phyloP scores from a whole-genome alignment of 148 eudicot species.

The Salicornia ramosissima region DNA sequence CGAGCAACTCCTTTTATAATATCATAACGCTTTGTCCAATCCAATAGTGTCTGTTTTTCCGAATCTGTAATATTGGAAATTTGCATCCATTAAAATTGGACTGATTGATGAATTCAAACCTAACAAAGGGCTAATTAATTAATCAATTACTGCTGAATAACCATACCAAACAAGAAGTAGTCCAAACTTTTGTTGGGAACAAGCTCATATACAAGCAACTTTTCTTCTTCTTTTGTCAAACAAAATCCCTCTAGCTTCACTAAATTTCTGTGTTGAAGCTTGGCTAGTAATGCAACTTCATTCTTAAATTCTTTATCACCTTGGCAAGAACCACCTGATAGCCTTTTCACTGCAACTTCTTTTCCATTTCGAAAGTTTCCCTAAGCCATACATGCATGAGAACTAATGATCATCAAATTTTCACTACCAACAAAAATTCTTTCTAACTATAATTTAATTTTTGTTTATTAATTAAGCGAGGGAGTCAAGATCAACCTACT shows the following conservation, averaged over 20 bases:
- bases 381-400: background rate
- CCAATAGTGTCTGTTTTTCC: slow-evolving; percentile 8
- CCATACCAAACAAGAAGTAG: slow-evolving; percentile 19
- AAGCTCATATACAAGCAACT: slow-evolving; percentile 27
- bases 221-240: slow-evolving; percentile 16
- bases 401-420: background rate
- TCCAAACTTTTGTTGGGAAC: slow-evolving; percentile 22
- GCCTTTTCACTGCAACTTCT: slow-evolving; percentile 23
- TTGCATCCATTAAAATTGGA: background rate
- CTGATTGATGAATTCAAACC: background rate
- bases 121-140: background rate
- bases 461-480: background rate
- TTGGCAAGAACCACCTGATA: slow-evolving; percentile 13
- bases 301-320: slow-evolving; percentile 23
- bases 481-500: background rate
- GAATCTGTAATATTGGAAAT: slow-evolving; percentile 10
- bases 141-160: background rate
- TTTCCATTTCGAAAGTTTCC: slow-evolving; percentile 15
- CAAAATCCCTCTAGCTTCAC: slow-evolving; percentile 28
- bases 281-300: slow-evolving; percentile 23
- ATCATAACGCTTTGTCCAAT: slow-evolving; percentile 23
- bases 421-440: background rate
- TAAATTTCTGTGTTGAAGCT: slow-evolving; percentile 29
- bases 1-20: slow-evolving; percentile 24
- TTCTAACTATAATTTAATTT: too few relatives aligned